A percentile compares a stretch with the other conserved stretches of the same genome.
These are phyloP conservation scores for Arthrobotrys entomopaga DNA, from an alignment of 2,329 filamentous ascomycete genomes.

Conservation along the genomic window DNA sequence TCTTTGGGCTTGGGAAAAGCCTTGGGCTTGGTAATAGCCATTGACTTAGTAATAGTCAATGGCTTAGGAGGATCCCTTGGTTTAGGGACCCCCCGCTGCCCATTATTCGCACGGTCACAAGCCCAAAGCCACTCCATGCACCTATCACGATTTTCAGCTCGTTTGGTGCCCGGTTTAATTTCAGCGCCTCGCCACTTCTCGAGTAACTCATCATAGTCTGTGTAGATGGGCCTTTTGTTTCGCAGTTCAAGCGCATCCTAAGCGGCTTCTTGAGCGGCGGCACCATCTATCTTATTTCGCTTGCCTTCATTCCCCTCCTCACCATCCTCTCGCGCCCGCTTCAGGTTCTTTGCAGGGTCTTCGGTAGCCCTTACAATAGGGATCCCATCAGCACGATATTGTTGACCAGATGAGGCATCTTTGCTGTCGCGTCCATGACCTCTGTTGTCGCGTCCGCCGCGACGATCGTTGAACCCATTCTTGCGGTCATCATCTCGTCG, in stretches of 20 bases:
- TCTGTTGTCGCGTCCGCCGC: constrained; percentile 59
- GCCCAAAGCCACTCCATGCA: too few relatives aligned
- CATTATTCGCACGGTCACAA: too few relatives aligned
- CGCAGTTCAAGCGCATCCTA: constrained; percentile 18
- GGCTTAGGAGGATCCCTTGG: too few relatives aligned
- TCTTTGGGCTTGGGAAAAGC: neutral
- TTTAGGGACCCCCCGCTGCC: too few relatives aligned
- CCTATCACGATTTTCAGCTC: too few relatives aligned
- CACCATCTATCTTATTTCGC: constrained; percentile 11
- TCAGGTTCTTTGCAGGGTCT: constrained; percentile 18
- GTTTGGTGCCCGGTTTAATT: too few relatives aligned
- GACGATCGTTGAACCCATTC: constrained; percentile 63
- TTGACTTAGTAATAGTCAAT: neutral
- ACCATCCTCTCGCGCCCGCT: constrained; percentile 31
- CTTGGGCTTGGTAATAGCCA: neutral
- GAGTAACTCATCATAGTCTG: too few relatives aligned
- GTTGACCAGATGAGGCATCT: constrained; percentile 16
- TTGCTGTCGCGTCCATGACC: constrained; percentile 61
- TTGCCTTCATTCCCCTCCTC: constrained; percentile 10
- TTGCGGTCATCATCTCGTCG: constrained; percentile 60
- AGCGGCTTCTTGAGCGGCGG: constrained; percentile 17
- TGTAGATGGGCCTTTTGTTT: too few relatives aligned
- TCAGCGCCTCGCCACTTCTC: too few relatives aligned
- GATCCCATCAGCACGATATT: constrained; percentile 34
- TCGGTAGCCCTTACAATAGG: constrained; percentile 20